Percentiles rank a stretch among this genome's conserved stretches.
These are phyloP conservation scores for Macrolepiota fuliginosa DNA, from an alignment of 768 basidiomycete genomes.

Conservation along the genomic window DNA sequence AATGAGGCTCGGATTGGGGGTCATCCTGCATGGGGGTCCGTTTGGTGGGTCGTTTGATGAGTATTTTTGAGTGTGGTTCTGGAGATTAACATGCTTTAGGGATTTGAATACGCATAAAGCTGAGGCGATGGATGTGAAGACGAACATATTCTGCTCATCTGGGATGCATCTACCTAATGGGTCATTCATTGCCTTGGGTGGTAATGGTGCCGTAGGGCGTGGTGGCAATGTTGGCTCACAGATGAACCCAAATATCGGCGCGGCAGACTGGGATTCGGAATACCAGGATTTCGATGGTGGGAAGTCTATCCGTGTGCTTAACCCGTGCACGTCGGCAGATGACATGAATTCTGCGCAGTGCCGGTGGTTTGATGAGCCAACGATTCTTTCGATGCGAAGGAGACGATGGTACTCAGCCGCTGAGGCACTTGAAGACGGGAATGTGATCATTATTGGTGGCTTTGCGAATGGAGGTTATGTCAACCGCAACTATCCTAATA, in stretches of 20 bases:
- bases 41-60: slow-evolving; percentile 46
- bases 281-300: slow-evolving; percentile 84
- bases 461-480: slow-evolving; percentile 78
- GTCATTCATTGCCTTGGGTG: slow-evolving; percentile 72
- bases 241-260: slow-evolving; percentile 39
- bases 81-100: slow-evolving; percentile 29
- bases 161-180: slow-evolving; percentile 83
- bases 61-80: neutral
- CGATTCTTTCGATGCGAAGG: slow-evolving; percentile 61
- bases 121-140: slow-evolving; percentile 65
- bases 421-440: slow-evolving; percentile 74
- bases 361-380: slow-evolving; percentile 71
- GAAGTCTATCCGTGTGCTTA: slow-evolving; percentile 76
- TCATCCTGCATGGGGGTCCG: slow-evolving; percentile 74
- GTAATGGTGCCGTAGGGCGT: slow-evolving; percentile 71
- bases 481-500: slow-evolving; percentile 71
- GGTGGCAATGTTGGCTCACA: slow-evolving; percentile 59
- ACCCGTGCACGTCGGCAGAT: slow-evolving; percentile 59
- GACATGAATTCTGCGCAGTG: slow-evolving; percentile 51
- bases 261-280: slow-evolving; percentile 56
- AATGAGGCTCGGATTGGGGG: slow-evolving; percentile 64
- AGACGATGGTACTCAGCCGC: slow-evolving; percentile 79
- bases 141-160: slow-evolving; percentile 80
- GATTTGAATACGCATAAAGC: slow-evolving; percentile 60
- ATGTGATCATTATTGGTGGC: slow-evolving; percentile 77